These are phyloP conservation scores for Caryopteris hybrid DNA, from an alignment of 305 asterid genomes.

Conservation along the genomic window DNA sequence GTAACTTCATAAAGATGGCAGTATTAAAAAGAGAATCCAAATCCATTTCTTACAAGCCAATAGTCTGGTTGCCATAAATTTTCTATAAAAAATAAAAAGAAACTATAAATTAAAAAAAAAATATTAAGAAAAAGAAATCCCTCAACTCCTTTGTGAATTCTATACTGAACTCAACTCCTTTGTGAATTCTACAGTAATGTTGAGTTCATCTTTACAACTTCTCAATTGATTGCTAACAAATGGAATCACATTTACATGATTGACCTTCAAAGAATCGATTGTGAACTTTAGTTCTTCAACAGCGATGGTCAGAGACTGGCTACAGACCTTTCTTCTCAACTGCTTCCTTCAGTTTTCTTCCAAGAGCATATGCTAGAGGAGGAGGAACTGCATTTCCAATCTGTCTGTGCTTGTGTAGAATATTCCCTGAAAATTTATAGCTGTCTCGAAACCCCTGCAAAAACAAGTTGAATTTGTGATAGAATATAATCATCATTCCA, in stretches of 20 bases:
- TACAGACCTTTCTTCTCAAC: constrained; percentile 27
- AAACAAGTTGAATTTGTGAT: background rate
- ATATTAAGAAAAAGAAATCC: no score
- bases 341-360: constrained; percentile 64
- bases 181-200: no score
- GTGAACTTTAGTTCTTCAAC: background rate
- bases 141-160: no score
- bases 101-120: no score
- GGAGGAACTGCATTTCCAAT: constrained; percentile 84
- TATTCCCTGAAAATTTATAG: constrained; percentile 46
- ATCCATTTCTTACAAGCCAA: background rate
- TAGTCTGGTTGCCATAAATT: background rate
- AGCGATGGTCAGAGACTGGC: no score
- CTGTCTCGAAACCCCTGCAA: constrained; percentile 68
- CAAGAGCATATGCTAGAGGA: constrained; percentile 70
- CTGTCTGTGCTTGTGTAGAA: constrained; percentile 57
- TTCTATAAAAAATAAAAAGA: background rate
- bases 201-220: no score
- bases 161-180: no score
- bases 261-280: no score
- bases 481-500: background rate
- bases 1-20: no score
- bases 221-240: no score
- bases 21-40: background rate
- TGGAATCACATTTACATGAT: no score